Evolutionary conservation across 805 yeast genomes (phyloP).

Genomic region (Candida caryicola): DNA sequence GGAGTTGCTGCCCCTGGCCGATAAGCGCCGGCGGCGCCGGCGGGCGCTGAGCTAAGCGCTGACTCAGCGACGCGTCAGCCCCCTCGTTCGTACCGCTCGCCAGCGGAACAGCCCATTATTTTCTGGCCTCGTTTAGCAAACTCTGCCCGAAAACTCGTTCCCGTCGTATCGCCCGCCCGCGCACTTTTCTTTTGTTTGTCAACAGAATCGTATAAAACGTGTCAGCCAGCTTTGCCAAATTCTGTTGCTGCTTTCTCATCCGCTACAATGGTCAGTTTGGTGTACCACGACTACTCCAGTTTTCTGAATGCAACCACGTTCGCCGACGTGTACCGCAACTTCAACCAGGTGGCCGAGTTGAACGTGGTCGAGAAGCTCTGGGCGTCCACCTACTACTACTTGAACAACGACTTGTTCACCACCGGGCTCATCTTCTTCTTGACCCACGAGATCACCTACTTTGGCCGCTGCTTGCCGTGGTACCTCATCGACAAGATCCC

Average conservation of each 20-base stretch:
- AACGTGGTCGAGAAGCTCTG: conserved; percentile 66
- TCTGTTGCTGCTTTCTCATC: too few relatives aligned
- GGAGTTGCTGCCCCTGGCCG: too few relatives aligned
- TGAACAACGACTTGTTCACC: conserved; percentile 85
- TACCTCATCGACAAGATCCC: conserved; percentile 81
- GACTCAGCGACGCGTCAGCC: too few relatives aligned
- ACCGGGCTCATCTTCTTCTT: conserved; percentile 83
- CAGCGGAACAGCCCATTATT: too few relatives aligned
- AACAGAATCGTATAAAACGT: not conserved
- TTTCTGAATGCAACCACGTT: conserved; percentile 25
- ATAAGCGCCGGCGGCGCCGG: too few relatives aligned
- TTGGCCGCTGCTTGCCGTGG: conserved; percentile 94
- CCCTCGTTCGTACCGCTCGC: too few relatives aligned
- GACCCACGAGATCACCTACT: conserved; percentile 85
- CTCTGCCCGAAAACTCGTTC: too few relatives aligned
- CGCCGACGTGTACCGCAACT: conserved; percentile 22
- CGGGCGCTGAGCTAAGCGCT: too few relatives aligned
- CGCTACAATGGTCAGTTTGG: conserved; percentile 17
- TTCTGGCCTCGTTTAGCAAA: too few relatives aligned
- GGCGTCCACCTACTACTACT: conserved; percentile 85
- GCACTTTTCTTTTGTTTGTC: not conserved
- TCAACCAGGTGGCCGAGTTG: conserved; percentile 29
- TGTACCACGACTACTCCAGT: conserved; percentile 25
- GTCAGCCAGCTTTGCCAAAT: too few relatives aligned
- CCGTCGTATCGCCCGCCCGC: not conserved